Base-by-base conservation (phyloP, 371 early-diverging fungal species). In the Fennellomyces sp. region DNA sequence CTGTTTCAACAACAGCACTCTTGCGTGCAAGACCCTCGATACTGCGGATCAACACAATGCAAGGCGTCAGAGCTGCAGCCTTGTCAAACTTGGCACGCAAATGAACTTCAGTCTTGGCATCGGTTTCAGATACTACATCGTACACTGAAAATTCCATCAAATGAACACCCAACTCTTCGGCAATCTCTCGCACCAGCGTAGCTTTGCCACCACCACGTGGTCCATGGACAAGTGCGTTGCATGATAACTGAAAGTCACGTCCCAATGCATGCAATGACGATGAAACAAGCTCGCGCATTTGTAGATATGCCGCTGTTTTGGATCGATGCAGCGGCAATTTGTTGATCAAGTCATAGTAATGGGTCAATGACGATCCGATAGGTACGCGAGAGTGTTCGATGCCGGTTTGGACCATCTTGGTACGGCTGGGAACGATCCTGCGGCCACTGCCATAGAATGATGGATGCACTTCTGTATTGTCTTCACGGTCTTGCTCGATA, bases 201-300 rank as follows among this genome's bases (percentile, higher is more conserved):
- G 84, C 76, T 64, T 96, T 97, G 11, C 96, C 97, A 7, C 85
- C 87, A n/a, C 97, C 97, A 3, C 89, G 76, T 12, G 90, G 82
- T 11, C 97, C 96, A 56, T 90, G 88, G 15, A 95, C 61, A 36
- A 96, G 64, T 0, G 90, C 83, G 2, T 90, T 87, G 58, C 93
- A 92, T 3, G 83, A 81, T 21, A 94, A 69, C 13, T 87, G 84
- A 29, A 90, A 84, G 27, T 85, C 75, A 13, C 82, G 66, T 0
- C 93, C 85, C 19, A 88, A 70, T 12, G 92, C 91, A 69, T 94
- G 91, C 13, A 94, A 70, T 23, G 88, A 88, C 0, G 94, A 87
- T 2, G 86, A 80, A 0, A 91, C 69, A 3, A 91, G 57, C 38
- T 86, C 81, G 30, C 75, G 63, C 5, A 90, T 59, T 50, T 83